These are phyloP conservation scores for Tuber borchii DNA, from an alignment of 495 filamentous ascomycete genomes.

Conservation along the genomic window DNA sequence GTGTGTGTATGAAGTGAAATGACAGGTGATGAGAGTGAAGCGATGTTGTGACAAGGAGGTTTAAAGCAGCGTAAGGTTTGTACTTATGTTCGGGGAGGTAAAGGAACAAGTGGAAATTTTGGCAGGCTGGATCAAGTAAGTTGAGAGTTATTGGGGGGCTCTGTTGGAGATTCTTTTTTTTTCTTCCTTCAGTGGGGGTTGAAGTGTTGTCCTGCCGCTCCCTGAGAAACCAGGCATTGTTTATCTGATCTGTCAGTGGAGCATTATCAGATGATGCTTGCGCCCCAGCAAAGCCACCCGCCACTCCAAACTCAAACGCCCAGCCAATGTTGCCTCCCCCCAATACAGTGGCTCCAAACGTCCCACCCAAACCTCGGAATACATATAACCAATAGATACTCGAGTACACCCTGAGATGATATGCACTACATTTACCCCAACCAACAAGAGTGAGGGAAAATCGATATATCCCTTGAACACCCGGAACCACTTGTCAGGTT, in stretches of 20 bases:
- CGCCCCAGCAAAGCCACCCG: background rate
- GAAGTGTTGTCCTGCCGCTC: background rate
- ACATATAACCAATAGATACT: background rate
- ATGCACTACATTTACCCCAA: background rate
- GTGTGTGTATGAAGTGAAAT: background rate
- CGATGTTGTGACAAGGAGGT: background rate
- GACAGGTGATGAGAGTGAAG: conserved; percentile 1
- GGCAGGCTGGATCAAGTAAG: background rate
- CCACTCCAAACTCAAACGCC: background rate
- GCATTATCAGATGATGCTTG: background rate
- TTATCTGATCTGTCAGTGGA: background rate
- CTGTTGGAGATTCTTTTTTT: background rate
- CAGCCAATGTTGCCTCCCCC: background rate
- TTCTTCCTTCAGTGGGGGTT: background rate
- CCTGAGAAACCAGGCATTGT: background rate
- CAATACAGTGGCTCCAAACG: background rate
- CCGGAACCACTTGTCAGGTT: background rate
- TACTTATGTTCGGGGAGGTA: background rate
- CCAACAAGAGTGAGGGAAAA: background rate
- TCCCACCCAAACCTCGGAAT: background rate
- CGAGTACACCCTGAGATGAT: background rate
- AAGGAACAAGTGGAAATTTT: background rate
- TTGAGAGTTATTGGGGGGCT: conserved; percentile 3
- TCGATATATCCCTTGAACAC: background rate
- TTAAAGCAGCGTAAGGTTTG: conserved; percentile 1